A percentile compares a stretch with the other conserved stretches of the same genome.
Conservation (phyloP, 768 basidiomycete species). For the Lactifluus pinguis region DNA sequence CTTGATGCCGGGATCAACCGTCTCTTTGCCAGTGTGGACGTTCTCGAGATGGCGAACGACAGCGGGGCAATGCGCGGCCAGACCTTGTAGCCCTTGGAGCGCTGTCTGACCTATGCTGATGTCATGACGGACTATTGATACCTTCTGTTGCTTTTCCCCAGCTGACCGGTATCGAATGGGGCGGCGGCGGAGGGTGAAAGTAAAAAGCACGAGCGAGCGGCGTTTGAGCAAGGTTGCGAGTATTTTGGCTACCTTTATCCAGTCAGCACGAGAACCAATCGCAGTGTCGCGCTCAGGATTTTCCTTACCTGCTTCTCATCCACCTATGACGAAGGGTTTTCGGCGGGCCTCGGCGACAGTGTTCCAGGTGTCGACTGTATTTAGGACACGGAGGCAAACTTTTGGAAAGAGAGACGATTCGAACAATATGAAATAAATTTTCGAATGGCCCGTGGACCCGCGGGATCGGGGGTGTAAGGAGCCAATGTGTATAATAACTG, state of each 20-base stretch:
- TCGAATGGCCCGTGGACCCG: background rate
- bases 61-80: constrained; percentile 39
- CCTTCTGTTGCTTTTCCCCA: constrained; percentile 28
- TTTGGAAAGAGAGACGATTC: background rate
- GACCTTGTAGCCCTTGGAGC: constrained; percentile 39
- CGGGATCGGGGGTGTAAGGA: background rate
- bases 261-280: constrained; percentile 61
- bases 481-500: constrained; percentile 30
- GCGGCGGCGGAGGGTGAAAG: background rate
- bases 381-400: constrained; percentile 29
- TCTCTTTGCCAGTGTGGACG: constrained; percentile 35
- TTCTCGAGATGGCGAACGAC: constrained; percentile 28
- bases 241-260: constrained; percentile 44
- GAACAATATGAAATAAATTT: background rate
- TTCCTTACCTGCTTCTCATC: constrained; percentile 42
- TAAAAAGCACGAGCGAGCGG: background rate
- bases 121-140: background rate
- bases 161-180: constrained; percentile 37
- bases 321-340: constrained; percentile 31
- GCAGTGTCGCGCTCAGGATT: constrained; percentile 36
- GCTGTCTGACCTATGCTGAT: background rate
- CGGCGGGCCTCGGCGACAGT: constrained; percentile 48
- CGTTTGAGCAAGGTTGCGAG: background rate
- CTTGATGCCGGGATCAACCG: constrained; percentile 47
- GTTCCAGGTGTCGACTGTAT: constrained; percentile 40